Evolutionary conservation across 768 basidiomycete species (phyloP), one percentile per base, ranked within the genome.

Genomic region (Terana coerulea): DNA sequence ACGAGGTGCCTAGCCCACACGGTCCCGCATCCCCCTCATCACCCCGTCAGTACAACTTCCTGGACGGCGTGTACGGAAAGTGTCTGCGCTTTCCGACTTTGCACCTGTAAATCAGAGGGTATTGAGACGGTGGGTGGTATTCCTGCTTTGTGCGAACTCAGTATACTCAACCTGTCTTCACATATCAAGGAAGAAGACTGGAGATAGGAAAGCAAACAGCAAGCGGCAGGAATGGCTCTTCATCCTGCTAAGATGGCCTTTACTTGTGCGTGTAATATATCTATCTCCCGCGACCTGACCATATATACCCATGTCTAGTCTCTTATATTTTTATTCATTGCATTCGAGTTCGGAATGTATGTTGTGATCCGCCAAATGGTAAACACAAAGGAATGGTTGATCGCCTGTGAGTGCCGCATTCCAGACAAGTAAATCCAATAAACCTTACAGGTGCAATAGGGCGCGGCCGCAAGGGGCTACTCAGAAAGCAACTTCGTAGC

Each of bases 321-420:
- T 53, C 80, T 95, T 55, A 89, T 98, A 29, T 90, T 91, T 59
- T 47, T 84, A 5, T 80, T 97, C 67, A 97, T 98, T 50, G 76
- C 81, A 33, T 75, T 75, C 12, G 88, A 98, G 67, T 98, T 98
- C 65, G 76, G 88, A 12, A 66, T 88, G 24, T 99, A 99, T 61
- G 80, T 98, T 33, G 57, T 91, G 30, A 90, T 93, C 41, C 76
- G 95, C 14, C 95, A 99, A 65, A 62, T 95, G 15, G 97, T 99
- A 36, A 98, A 98, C 63, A 78, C 90, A 3, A 91, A 97, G 64
- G 95, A 99, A 69, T 98, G 85, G 81, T 65, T 95, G 37, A 82
- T 86, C 22, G 92, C 92, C 41, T 98, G 94, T 94, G 64, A 58
- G 74, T 65, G 35, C 26, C 34, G 10, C 17, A 34, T 26, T 29